These are phyloP conservation scores for Gossypium aridum DNA, from an alignment of 441 rosid genomes.

Conservation along the genomic window DNA sequence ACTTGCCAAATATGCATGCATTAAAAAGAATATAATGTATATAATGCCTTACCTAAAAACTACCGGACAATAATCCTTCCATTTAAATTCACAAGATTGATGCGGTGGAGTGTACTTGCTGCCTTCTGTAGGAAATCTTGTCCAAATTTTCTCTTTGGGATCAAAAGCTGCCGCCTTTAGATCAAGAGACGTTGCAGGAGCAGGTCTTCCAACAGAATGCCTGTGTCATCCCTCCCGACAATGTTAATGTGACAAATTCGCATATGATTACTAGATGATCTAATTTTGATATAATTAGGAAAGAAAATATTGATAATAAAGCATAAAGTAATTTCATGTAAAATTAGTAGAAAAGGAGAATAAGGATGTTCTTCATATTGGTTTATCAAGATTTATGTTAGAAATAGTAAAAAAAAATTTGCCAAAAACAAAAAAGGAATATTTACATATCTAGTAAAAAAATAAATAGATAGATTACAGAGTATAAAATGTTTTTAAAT, in stretches of 20 bases:
- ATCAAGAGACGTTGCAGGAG: constrained; percentile 53
- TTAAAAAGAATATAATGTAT: background rate
- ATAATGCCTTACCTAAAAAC: constrained; percentile 49
- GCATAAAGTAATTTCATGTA: background rate
- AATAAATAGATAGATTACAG: no score
- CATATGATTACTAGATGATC: background rate
- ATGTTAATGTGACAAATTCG: background rate
- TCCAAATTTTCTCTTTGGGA: constrained; percentile 73
- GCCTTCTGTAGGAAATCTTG: constrained; percentile 68
- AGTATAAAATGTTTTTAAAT: no score
- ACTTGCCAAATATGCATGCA: background rate
- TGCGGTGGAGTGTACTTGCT: constrained; percentile 71
- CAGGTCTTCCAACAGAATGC: constrained; percentile 67
- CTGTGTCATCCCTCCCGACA: constrained; percentile 17
- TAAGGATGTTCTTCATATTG: background rate
- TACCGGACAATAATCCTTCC: constrained; percentile 76
- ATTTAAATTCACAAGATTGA: constrained; percentile 59
- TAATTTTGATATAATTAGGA: background rate
- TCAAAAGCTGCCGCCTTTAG: constrained; percentile 62
- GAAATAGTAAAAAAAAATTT: background rate
- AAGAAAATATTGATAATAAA: background rate
- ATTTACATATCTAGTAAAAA: no score
- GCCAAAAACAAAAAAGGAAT: no score
- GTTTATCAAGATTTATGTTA: background rate
- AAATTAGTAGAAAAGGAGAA: background rate